Evolutionary conservation across 306 rosid genomes (phyloP).

Genomic region (Cucumis cinereus): DNA sequence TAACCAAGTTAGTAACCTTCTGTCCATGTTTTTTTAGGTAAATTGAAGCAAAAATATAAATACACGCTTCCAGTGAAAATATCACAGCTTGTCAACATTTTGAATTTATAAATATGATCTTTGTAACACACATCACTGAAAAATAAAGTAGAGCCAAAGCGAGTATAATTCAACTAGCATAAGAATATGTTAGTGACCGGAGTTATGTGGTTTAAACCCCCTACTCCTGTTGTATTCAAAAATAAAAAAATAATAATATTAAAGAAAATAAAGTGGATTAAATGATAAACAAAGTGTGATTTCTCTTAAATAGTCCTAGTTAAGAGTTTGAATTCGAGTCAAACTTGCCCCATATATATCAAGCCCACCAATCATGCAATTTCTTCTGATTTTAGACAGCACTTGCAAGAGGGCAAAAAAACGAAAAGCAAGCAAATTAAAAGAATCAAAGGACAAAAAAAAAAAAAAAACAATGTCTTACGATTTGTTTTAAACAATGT

Average conservation of each 20-base stretch:
- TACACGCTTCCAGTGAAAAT: background rate
- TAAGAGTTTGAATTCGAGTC: background rate
- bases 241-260: too few relatives aligned
- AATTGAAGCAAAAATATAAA: background rate
- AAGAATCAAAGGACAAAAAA: constrained; percentile 2
- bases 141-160: too few relatives aligned
- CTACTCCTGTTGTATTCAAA: too few relatives aligned
- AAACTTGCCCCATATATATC: background rate
- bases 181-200: too few relatives aligned
- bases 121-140: background rate
- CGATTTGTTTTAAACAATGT: constrained; percentile 80
- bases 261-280: background rate
- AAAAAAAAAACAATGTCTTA: constrained; percentile 27
- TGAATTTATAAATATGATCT: background rate
- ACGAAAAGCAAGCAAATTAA: background rate
- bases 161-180: too few relatives aligned
- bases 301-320: background rate
- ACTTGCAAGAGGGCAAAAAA: background rate
- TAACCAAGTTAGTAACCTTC: background rate
- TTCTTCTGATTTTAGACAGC: background rate
- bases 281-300: background rate
- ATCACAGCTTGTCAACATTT: background rate
- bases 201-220: too few relatives aligned
- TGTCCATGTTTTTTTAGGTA: background rate
- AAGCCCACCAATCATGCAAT: background rate